Percentiles rank a stretch among this genome's conserved stretches.
Evolutionary conservation across 1,284 basidiomycete species (phyloP).

Genomic region (Pseudozyma pruni): DNA sequence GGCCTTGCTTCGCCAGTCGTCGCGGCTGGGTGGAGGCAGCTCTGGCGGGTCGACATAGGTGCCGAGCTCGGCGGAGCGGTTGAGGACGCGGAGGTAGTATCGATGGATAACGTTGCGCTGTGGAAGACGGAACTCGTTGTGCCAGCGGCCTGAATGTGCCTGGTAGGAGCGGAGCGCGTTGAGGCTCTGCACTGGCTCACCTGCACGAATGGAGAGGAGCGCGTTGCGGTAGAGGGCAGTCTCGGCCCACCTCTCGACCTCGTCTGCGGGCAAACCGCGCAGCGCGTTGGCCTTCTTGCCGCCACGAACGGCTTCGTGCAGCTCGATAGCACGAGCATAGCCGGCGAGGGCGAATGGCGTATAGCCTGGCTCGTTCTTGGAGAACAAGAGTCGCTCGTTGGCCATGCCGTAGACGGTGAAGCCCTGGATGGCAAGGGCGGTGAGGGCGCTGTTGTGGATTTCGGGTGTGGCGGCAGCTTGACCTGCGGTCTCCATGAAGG

Average conservation of each 20-base stretch:
- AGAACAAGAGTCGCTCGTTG: constrained; percentile 56
- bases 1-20: constrained; percentile 59
- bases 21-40: constrained; percentile 30
- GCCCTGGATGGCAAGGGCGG: constrained; percentile 54
- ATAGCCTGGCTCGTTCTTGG: constrained; percentile 47
- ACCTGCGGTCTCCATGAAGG: constrained; percentile 52
- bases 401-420: constrained; percentile 63
- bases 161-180: constrained; percentile 64
- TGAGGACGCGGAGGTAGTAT: constrained; percentile 56
- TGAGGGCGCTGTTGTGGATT: constrained; percentile 41
- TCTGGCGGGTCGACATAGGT: constrained; percentile 47
- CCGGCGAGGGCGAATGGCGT: constrained; percentile 55
- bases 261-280: constrained; percentile 60
- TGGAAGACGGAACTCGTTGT: constrained; percentile 58
- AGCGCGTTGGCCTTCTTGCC: constrained; percentile 58
- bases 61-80: constrained; percentile 50
- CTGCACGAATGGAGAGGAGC: constrained; percentile 56
- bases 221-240: constrained; percentile 64
- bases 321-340: constrained; percentile 60
- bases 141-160: constrained; percentile 63
- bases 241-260: constrained; percentile 66
- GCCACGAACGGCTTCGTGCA: constrained; percentile 62
- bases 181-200: constrained; percentile 45
- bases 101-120: constrained; percentile 64
- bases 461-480: constrained; percentile 27